phyloP scores from a whole-genome alignment of 345 rosid species.

The Eucalyptus pauciflora region DNA sequence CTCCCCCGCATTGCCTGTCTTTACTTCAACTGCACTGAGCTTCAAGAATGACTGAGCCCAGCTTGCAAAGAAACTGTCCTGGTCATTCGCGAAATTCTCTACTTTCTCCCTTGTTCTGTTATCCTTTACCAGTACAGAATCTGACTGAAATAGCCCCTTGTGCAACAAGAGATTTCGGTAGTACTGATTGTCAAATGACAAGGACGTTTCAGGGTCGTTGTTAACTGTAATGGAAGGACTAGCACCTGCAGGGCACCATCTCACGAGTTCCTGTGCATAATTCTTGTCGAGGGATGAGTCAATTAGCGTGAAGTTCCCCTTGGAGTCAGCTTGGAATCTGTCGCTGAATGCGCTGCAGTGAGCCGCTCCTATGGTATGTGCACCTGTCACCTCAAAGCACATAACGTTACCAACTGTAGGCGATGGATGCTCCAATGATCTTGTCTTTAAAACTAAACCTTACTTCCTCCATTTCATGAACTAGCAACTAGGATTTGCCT shows the following conservation, averaged over 20 bases:
- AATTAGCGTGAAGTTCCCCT: slow-evolving; percentile 26
- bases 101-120: slow-evolving; percentile 39
- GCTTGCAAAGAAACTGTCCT: slow-evolving; percentile 35
- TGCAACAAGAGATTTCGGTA: slow-evolving; percentile 36
- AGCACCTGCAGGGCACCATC: slow-evolving; percentile 31
- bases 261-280: slow-evolving; percentile 39
- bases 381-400: slow-evolving; percentile 23
- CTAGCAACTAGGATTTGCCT: background rate
- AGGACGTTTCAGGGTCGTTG: slow-evolving; percentile 53
- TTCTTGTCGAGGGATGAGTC: slow-evolving; percentile 43
- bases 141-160: slow-evolving; percentile 68
- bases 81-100: slow-evolving; percentile 39
- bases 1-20: slow-evolving; percentile 56
- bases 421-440: background rate
- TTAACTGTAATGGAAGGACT: slow-evolving; percentile 29
- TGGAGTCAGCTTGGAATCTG: slow-evolving; percentile 33
- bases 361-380: slow-evolving; percentile 73
- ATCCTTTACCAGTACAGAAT: slow-evolving; percentile 48
- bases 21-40: slow-evolving; percentile 63
- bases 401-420: background rate
- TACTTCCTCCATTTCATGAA: background rate
- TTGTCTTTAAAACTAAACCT: background rate
- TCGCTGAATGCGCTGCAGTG: slow-evolving; percentile 66
- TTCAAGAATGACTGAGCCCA: slow-evolving; percentile 69
- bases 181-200: slow-evolving; percentile 56